Evolutionary conservation across 73 alveolate species (phyloP).

Genomic region (Symbiodinium pilosum): DNA sequence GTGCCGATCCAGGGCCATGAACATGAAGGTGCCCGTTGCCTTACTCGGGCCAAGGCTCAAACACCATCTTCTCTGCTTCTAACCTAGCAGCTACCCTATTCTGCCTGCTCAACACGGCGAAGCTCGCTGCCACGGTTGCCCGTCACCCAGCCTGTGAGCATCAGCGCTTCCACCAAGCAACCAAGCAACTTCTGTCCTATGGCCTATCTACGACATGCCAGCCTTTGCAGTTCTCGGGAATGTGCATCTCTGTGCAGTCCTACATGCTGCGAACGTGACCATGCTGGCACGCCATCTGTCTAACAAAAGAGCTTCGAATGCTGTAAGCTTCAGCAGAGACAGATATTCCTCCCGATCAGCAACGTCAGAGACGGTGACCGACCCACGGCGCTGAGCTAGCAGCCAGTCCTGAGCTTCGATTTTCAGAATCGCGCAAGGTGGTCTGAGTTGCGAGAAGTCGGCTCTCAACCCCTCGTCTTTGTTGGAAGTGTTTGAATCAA

Average conservation of each 20-base stretch:
- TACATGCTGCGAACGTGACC: neutral
- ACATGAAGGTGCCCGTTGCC: constrained; percentile 91
- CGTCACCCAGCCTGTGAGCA: constrained; percentile 80
- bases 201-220: neutral
- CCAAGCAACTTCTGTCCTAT: neutral
- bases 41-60: neutral
- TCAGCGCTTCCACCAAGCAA: too few species aligned
- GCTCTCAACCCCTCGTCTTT: too few species aligned
- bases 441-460: too few species aligned
- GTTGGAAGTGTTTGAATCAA: neutral
- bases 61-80: neutral
- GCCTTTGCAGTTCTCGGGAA: constrained; percentile 92
- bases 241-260: constrained; percentile 77
- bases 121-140: constrained; percentile 93
- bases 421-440: too few species aligned
- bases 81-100: neutral
- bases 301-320: neutral
- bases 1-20: constrained; percentile 92
- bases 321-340: neutral
- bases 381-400: constrained; percentile 87
- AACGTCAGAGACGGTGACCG: constrained; percentile 74
- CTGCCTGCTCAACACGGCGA: constrained; percentile 86
- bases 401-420: constrained; percentile 54
- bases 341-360: neutral
- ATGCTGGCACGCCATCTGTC: too few species aligned